Base-by-base conservation (phyloP, 805 yeast species). In the Lipomyces chichibuensis region DNA sequence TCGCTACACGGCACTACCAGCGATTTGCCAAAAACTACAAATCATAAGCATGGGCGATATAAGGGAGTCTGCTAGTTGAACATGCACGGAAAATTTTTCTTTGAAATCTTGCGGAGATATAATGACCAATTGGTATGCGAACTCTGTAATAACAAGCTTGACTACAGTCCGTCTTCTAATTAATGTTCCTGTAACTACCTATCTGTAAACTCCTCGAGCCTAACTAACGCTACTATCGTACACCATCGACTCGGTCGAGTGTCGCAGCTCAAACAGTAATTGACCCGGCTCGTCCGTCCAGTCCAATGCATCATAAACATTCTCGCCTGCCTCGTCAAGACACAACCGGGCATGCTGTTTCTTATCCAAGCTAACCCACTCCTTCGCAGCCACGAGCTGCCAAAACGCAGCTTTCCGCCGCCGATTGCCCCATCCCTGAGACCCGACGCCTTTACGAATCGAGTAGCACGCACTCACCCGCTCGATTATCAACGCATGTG, bases 341-440 rank as follows among this genome's bases (percentile, higher is more conserved):
- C 80, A 78, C 37, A 75, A 43, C 57, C 71, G 68, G 1, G 77
- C 77, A 66, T 80, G 79, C 6, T 43, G 62, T 53, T 57, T 60
- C 29, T 72, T 72, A 39, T 68, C 72, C 1, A 77, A 71, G 46
- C 72, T 79, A 17, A 83, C 82, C 89, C 97, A 87, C 74, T 89
- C 90, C 64, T 84, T 84, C 6, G 92, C 88, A 0, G 97, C 88
- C 33, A 92, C 75, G 33, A 92, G 75, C 71, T 84, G 83, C 91
- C 97, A 92, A 35, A 93, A 81, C 0, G 91, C 85, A 0, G 92
- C 86, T 75, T 92, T 92, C 63, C 98, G 83, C 61, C 78, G 78
- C 65, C 96, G 80, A 1, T 89, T 85, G 25, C 72, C 72, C 68
- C 57, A 69, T 51, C 65, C 62, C 62, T 71, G 51, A n/a, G 66